These are phyloP conservation scores for Saturnispora hagleri DNA, from an alignment of 805 yeast genomes.

Conservation along the genomic window DNA sequence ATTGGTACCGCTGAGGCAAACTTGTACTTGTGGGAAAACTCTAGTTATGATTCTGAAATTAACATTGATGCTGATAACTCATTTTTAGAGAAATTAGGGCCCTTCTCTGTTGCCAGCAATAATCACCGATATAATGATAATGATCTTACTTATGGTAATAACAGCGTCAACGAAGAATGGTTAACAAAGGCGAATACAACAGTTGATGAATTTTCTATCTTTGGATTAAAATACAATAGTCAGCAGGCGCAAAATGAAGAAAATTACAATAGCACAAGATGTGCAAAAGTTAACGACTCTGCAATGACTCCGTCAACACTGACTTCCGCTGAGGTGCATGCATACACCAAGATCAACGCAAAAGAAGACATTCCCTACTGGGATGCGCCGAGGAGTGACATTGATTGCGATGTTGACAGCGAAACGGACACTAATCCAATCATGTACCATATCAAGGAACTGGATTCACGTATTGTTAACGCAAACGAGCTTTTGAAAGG, in stretches of 20 bases:
- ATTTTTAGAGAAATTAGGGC: background rate
- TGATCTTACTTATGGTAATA: background rate
- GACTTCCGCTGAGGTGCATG: background rate
- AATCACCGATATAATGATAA: background rate
- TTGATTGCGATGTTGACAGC: background rate
- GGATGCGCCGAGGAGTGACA: background rate
- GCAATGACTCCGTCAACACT: background rate
- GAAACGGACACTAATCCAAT: background rate
- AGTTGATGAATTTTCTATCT: background rate
- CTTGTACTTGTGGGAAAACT: background rate
- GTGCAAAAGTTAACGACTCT: background rate
- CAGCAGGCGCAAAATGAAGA: background rate
- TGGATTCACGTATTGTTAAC: background rate
- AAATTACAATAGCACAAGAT: background rate
- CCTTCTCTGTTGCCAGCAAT: background rate
- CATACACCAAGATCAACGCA: background rate
- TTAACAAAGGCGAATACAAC: background rate
- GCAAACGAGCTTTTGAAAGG: constrained; percentile 1
- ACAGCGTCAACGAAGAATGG: background rate
- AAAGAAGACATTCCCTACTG: background rate
- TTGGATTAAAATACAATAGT: background rate
- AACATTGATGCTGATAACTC: background rate
- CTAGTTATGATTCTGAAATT: background rate
- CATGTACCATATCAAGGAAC: background rate
- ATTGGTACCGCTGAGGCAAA: background rate